Percentiles rank a stretch among this genome's conserved stretches.
Evolutionary conservation across 2,329 filamentous ascomycete species (phyloP).

Genomic region (Amphichorda felina): DNA sequence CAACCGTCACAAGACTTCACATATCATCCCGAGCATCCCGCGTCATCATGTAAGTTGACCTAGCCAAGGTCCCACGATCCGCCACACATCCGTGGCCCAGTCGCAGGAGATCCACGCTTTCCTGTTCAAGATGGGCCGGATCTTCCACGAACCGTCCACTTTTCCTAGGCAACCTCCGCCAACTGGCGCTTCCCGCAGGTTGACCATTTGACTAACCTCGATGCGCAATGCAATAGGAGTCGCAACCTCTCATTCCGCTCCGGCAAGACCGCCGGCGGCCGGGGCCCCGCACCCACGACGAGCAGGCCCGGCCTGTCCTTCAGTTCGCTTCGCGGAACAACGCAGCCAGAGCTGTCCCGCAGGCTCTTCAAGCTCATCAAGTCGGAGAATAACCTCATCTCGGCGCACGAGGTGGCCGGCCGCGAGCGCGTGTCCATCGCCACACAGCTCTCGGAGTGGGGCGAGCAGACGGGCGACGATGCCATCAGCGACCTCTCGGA

Average conservation of each 20-base stretch:
- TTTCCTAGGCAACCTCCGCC: constrained; percentile 3
- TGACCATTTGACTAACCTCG: constrained; percentile 14
- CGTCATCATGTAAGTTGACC: constrained; percentile 5
- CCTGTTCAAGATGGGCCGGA: neutral
- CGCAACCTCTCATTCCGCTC: constrained; percentile 65
- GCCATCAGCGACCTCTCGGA: constrained; percentile 82
- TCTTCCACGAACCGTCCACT: too few species aligned
- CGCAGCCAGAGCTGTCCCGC: constrained; percentile 80
- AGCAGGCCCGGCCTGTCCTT: constrained; percentile 69
- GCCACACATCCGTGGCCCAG: neutral
- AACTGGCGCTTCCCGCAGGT: constrained; percentile 7
- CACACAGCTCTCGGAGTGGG: constrained; percentile 90
- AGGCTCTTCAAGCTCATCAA: constrained; percentile 90
- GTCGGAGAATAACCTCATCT: constrained; percentile 80
- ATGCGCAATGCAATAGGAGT: constrained; percentile 43
- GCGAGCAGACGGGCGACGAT: constrained; percentile 81
- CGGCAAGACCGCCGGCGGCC: constrained; percentile 32
- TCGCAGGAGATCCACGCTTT: too few species aligned
- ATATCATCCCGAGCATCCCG: neutral
- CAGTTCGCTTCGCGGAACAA: constrained; percentile 70
- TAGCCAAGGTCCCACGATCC: neutral
- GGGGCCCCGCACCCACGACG: constrained; percentile 19
- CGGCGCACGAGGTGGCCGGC: constrained; percentile 72
- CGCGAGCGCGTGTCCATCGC: constrained; percentile 79
- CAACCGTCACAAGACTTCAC: neutral